Conservation (phyloP, 2,329 filamentous ascomycete species). For the Juglanconis sp. region DNA sequence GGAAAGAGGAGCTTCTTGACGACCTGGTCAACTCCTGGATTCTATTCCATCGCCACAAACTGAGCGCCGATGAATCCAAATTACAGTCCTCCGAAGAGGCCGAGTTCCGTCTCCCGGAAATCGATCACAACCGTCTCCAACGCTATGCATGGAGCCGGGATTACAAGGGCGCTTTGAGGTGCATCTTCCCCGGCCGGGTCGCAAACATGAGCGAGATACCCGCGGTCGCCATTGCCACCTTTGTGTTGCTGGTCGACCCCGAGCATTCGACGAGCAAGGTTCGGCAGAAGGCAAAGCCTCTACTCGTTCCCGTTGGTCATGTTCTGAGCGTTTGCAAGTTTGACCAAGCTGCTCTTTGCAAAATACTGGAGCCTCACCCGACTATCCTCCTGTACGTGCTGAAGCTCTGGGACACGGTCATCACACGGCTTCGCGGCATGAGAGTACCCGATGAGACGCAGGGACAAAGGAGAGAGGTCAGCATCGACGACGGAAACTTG, state of each 20-base stretch:
- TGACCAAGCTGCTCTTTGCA: conserved; percentile 14
- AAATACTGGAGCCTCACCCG: conserved; percentile 21
- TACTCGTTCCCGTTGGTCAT: conserved; percentile 23
- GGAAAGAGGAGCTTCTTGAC: conserved; percentile 30
- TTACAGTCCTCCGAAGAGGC: conserved; percentile 16
- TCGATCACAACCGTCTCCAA: conserved; percentile 4
- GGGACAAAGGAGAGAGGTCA: neutral
- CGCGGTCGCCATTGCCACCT: conserved; percentile 37
- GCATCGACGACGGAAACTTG: neutral
- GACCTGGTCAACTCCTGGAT: conserved; percentile 42
- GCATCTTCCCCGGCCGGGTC: conserved; percentile 28
- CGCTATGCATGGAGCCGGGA: conserved; percentile 22
- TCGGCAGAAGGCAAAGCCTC: conserved; percentile 22
- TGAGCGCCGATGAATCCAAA: neutral
- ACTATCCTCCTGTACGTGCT: conserved; percentile 22
- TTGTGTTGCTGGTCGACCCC: conserved; percentile 34
- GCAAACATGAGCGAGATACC: conserved; percentile 27
- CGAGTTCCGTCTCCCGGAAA: conserved; percentile 24
- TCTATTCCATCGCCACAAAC: conserved; percentile 30
- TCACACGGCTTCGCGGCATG: conserved; percentile 12
- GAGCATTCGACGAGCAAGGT: conserved; percentile 19
- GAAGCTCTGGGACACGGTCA: conserved; percentile 13
- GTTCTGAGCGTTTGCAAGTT: conserved; percentile 19
- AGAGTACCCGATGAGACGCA: neutral
- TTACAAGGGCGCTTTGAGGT: conserved; percentile 28